Conservation (phyloP, 495 filamentous ascomycete genomes). For the Xylaria telfairii region DNA sequence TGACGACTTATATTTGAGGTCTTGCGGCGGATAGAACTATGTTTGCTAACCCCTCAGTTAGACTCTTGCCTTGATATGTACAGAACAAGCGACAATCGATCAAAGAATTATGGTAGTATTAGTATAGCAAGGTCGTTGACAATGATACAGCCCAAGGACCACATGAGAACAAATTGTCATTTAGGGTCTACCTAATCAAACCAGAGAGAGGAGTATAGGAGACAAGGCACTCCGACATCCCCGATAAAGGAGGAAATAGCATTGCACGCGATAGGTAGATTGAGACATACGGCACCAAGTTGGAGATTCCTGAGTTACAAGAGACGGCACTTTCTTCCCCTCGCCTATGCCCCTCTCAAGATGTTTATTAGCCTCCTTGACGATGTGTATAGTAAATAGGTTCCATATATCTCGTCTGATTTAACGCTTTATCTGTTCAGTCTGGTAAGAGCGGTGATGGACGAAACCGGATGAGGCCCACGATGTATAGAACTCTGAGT, state of each 20-base stretch:
- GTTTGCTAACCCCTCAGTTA: too few species aligned
- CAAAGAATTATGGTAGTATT: not conserved
- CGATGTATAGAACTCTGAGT: not conserved
- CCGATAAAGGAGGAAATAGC: not conserved
- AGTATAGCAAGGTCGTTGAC: not conserved
- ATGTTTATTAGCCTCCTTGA: not conserved
- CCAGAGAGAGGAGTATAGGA: too few species aligned
- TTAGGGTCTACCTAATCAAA: not conserved
- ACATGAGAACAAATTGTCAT: not conserved
- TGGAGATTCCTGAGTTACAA: not conserved
- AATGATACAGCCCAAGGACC: not conserved
- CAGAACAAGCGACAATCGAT: not conserved
- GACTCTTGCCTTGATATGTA: too few species aligned
- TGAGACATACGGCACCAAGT: not conserved
- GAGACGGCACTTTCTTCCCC: not conserved
- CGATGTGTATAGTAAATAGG: not conserved
- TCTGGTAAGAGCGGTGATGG: not conserved
- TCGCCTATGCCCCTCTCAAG: not conserved
- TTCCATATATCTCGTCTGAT: not conserved
- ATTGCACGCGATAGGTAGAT: not conserved
- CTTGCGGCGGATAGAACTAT: too few species aligned
- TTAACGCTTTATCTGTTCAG: not conserved
- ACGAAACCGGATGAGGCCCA: not conserved
- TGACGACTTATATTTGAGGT: too few species aligned
- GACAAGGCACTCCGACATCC: too few species aligned